These are phyloP conservation scores for Colletotrichum sojae DNA, from an alignment of 2,329 filamentous ascomycete genomes.

Conservation along the genomic window DNA sequence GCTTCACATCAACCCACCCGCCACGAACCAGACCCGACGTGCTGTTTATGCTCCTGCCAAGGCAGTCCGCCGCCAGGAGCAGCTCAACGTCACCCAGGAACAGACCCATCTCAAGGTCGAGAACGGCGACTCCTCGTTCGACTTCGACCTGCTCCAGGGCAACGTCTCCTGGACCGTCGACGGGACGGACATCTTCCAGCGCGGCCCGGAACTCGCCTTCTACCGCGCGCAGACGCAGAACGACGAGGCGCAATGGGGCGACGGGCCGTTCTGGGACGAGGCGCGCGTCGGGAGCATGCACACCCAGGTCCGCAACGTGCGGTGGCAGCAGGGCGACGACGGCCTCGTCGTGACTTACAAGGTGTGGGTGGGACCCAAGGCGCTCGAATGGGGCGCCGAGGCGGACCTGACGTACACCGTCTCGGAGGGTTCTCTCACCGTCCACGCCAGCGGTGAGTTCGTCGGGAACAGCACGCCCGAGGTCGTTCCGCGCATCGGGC, in stretches of 20 bases:
- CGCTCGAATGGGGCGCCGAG: constrained; percentile 59
- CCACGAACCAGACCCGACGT: constrained; percentile 7
- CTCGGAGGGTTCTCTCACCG: constrained; percentile 50
- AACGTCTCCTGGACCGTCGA: constrained; percentile 40
- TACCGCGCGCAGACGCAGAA: constrained; percentile 42
- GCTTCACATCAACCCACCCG: constrained; percentile 33
- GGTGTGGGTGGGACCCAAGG: constrained; percentile 60
- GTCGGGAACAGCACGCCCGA: constrained; percentile 54
- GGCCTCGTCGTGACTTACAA: constrained; percentile 50
- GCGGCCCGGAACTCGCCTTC: constrained; percentile 40
- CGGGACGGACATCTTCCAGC: constrained; percentile 35
- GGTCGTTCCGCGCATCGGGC: constrained; percentile 63
- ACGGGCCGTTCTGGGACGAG: constrained; percentile 35
- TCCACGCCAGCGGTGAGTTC: constrained; percentile 54
- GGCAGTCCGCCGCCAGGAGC: neutral
- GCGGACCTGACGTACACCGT: constrained; percentile 57
- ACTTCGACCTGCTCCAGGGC: constrained; percentile 41
- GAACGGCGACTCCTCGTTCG: constrained; percentile 25
- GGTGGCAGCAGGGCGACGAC: constrained; percentile 41
- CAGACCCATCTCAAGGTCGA: constrained; percentile 20
- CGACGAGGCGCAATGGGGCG: constrained; percentile 30
- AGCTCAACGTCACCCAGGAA: neutral
- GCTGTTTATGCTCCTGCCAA: neutral
- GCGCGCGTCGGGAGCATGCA: constrained; percentile 24
- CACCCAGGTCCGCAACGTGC: constrained; percentile 36